Evolutionary conservation across 2,329 filamentous ascomycete species (phyloP), one percentile per base, ranked within the genome.

Genomic region (Botrytis elliptica): DNA sequence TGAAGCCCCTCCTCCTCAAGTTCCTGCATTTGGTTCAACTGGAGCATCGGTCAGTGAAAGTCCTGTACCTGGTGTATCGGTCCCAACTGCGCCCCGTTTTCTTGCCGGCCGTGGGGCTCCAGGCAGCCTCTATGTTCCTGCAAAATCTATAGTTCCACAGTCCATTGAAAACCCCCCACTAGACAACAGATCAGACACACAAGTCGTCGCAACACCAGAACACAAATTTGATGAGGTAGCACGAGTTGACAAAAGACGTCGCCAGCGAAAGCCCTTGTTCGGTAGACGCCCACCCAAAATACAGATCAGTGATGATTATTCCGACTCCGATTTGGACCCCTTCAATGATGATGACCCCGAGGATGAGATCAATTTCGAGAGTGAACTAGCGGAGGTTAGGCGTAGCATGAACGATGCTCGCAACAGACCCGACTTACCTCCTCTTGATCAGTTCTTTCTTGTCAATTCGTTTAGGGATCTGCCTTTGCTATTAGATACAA

Each of bases 21-120:
- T 89, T 22, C 87, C 87, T 40, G 86, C 87, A n/a, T 89, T 88
- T 79, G 85, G 85, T 42, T 85, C 84, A 8, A 68, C 71, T 29
- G 71, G 71, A 60, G 18, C 60, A 42, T 52, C 49, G 38, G 60
- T 71, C 9, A 68, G 55, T 33, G 40, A 73, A 70, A 75, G 77
- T n/a, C 76, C 76, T n/a, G 49, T 78, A 5, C 77, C 78, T 44
- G 77, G 78, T 29, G 73, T 78, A n/a, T 63, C 76, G n/a, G 75
- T 80, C 62, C 79, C 79, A 9, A 80, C 77, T 18, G 79, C 79
- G 20, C 79, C 79, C 29, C 73, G 78, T 49, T 75, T 72, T 33
- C 70, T 75, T 66, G 66, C 70, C 7, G 71, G 74, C 4, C 60
- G 63, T 36, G 36, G 36, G 25, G 52, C 36, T 46, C 49, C 70